phyloP scores from a whole-genome alignment of 768 basidiomycete genomes.

The Suillus luteus region DNA sequence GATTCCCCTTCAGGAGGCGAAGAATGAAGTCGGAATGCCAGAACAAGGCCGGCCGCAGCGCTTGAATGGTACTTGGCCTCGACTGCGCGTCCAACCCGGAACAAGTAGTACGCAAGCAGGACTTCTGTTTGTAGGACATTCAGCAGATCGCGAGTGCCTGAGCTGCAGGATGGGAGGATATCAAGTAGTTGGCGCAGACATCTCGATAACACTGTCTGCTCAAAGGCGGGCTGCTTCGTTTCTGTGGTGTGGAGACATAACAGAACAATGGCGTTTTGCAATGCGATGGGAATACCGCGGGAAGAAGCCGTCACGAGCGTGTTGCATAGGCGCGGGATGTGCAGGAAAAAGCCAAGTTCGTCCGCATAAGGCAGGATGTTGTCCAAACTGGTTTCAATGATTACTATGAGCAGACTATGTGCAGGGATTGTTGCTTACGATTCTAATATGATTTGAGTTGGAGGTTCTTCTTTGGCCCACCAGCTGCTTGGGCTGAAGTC shows the following conservation, averaged over 20 bases:
- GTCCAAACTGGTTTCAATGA: slow-evolving; percentile 22
- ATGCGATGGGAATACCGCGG: slow-evolving; percentile 45
- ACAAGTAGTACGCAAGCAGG: slow-evolving; percentile 67
- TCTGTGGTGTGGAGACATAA: slow-evolving; percentile 56
- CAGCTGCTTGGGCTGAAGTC: neutral
- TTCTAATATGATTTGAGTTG: slow-evolving; percentile 30
- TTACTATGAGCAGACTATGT: neutral
- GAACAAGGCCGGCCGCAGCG: slow-evolving; percentile 46
- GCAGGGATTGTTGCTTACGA: slow-evolving; percentile 30
- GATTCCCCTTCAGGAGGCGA: neutral
- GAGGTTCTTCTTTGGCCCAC: slow-evolving; percentile 30
- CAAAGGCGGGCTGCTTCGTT: slow-evolving; percentile 41
- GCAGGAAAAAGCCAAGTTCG: slow-evolving; percentile 70
- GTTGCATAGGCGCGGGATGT: slow-evolving; percentile 47
- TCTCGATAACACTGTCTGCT: slow-evolving; percentile 47
- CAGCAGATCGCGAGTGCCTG: slow-evolving; percentile 42
- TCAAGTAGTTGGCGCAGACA: slow-evolving; percentile 49
- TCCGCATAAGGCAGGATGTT: slow-evolving; percentile 55
- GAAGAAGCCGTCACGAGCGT: slow-evolving; percentile 35
- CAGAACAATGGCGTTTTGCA: slow-evolving; percentile 52
- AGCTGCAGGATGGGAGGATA: slow-evolving; percentile 33
- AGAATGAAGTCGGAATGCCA: slow-evolving; percentile 50
- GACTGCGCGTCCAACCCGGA: slow-evolving; percentile 56
- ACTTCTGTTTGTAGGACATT: slow-evolving; percentile 63
- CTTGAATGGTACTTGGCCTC: slow-evolving; percentile 62